phyloP scores from a whole-genome alignment of 2,329 filamentous ascomycete species.

The Ascosphaera apis region DNA sequence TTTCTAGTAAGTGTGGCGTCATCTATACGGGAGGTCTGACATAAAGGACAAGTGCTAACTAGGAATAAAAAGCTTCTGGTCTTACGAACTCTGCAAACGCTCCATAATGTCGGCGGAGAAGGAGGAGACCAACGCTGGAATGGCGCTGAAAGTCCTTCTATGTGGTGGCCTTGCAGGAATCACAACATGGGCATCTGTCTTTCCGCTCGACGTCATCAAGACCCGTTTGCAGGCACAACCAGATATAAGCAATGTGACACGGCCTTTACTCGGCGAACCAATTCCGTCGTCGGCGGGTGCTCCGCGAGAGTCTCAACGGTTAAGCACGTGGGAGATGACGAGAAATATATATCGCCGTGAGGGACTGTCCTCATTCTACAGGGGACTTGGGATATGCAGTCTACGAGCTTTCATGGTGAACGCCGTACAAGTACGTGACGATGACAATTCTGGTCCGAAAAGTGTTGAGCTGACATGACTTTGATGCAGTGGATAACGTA shows the following conservation, averaged over 20 bases:
- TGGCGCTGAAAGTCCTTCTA: constrained; percentile 43
- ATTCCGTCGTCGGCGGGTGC: constrained; percentile 5
- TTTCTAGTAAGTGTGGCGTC: constrained; percentile 70
- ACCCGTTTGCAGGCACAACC: constrained; percentile 67
- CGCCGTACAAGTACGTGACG: constrained; percentile 39
- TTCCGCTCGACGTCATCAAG: constrained; percentile 80
- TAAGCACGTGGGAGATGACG: constrained; percentile 40
- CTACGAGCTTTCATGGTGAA: constrained; percentile 77
- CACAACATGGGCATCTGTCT: constrained; percentile 72
- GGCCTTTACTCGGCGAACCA: constrained; percentile 8
- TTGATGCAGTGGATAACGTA: constrained; percentile 56
- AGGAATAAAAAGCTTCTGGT: constrained; percentile 43
- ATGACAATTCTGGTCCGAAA: neutral
- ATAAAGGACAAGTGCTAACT: too few species aligned
- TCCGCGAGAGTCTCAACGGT: constrained; percentile 9
- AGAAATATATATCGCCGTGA: constrained; percentile 40
- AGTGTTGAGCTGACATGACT: constrained; percentile 3
- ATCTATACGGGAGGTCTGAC: too few species aligned
- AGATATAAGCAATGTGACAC: too few species aligned
- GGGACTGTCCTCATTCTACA: constrained; percentile 42
- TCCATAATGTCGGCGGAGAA: constrained; percentile 25
- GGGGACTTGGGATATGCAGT: constrained; percentile 60
- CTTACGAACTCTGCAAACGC: constrained; percentile 55
- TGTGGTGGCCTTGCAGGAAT: constrained; percentile 77
- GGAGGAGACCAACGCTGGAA: constrained; percentile 23